Conservation (phyloP, 257 asterid genomes). For the Nicotiana sylvestris region DNA sequence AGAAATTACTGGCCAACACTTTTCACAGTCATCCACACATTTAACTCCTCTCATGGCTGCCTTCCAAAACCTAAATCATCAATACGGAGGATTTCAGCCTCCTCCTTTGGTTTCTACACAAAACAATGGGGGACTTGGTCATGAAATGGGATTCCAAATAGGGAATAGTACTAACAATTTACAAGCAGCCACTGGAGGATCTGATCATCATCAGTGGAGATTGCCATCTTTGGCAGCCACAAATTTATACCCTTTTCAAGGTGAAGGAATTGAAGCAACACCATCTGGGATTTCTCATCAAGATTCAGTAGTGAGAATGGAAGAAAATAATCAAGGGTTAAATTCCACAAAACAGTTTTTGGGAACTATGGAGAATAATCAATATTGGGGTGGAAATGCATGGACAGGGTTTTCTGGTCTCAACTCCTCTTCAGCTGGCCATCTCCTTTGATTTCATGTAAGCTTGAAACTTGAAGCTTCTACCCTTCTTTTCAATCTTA, state of each 20-base stretch:
- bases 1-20: conserved; percentile 18
- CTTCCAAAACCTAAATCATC: conserved; percentile 27
- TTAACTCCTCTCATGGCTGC: conserved; percentile 33
- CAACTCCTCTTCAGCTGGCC: conserved; percentile 30
- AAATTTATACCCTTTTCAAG: conserved; percentile 24
- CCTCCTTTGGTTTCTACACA: conserved; percentile 18
- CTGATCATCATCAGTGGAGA: conserved; percentile 26
- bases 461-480: not conserved
- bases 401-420: conserved; percentile 38
- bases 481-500: not conserved
- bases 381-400: conserved; percentile 33
- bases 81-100: conserved; percentile 26
- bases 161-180: conserved; percentile 22
- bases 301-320: conserved; percentile 20
- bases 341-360: conserved; percentile 35
- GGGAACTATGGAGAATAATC: conserved; percentile 23
- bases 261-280: conserved; percentile 27
- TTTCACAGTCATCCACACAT: conserved; percentile 19
- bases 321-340: conserved; percentile 18
- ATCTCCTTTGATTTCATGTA: conserved; percentile 21
- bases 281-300: conserved; percentile 14
- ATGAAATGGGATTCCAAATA: conserved; percentile 30
- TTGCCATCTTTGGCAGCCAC: conserved; percentile 20
- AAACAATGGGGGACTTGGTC: conserved; percentile 19
- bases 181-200: conserved; percentile 10